A percentile compares a stretch with the other conserved stretches of the same genome.
Evolutionary conservation across 306 rosid genomes (phyloP).

Genomic region (Cucurbita pepo): DNA sequence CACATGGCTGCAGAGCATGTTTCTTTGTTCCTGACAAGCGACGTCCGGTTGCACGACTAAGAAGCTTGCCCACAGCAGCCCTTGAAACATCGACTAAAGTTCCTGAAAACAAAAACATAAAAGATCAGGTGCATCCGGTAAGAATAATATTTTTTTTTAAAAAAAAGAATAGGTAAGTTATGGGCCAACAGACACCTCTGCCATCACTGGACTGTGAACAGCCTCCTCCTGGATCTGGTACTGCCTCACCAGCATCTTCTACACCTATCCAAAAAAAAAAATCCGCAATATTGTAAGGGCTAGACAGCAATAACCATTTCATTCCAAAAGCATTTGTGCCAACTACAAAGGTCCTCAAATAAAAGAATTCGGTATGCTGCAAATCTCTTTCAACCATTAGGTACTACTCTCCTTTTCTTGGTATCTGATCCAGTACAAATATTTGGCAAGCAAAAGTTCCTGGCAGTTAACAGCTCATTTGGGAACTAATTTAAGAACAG

Average conservation of each 20-base stretch:
- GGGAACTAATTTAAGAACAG: not conserved
- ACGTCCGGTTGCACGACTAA: constrained; percentile 13
- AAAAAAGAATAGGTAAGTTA: not conserved
- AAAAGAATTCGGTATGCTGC: not conserved
- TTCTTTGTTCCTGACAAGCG: constrained; percentile 11
- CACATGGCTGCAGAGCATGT: constrained; percentile 4
- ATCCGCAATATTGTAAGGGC: not conserved
- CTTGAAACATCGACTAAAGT: constrained; percentile 21
- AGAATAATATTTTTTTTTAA: not conserved
- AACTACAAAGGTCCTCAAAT: not conserved
- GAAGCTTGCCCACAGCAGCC: constrained; percentile 26
- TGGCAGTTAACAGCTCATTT: not conserved
- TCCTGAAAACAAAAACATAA: constrained; percentile 13
- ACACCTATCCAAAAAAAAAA: not conserved
- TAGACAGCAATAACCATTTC: not conserved
- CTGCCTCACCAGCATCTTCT: constrained; percentile 2
- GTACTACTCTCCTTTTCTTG: not conserved
- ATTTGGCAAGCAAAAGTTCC: not conserved
- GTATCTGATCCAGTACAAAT: not conserved
- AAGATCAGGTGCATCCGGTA: not conserved
- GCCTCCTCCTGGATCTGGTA: constrained; percentile 8
- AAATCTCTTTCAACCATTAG: not conserved
- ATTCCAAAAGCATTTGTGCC: not conserved
- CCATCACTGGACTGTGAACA: not conserved
- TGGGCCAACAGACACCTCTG: constrained; percentile 2